Conservation (phyloP, 164 flowering plant genomes). For the Paratinospora sagittata region DNA sequence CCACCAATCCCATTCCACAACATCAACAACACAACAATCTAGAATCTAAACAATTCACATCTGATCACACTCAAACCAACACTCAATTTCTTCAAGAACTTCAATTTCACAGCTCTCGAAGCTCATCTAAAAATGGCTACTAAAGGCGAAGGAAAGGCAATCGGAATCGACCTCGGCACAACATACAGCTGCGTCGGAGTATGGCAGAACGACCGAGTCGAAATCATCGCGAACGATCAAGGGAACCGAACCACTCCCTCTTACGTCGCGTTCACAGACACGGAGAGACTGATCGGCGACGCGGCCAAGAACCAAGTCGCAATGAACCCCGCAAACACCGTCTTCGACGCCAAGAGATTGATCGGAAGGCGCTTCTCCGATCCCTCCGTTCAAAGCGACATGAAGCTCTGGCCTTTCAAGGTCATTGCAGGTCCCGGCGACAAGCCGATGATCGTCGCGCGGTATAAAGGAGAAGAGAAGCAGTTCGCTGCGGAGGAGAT, state of each 20-base stretch:
- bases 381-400: constrained; percentile 24
- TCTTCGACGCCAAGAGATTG: constrained; percentile 28
- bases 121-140: constrained; percentile 12
- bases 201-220: constrained; percentile 30
- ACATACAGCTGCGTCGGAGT: constrained; percentile 35
- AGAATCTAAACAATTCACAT: background rate
- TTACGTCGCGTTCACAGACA: constrained; percentile 36
- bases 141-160: constrained; percentile 21
- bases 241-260: constrained; percentile 37
- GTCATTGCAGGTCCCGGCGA: constrained; percentile 20
- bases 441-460: constrained; percentile 25
- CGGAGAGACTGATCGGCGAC: constrained; percentile 34
- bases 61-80: background rate
- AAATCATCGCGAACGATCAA: constrained; percentile 34
- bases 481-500: constrained; percentile 26
- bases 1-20: background rate
- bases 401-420: constrained; percentile 29
- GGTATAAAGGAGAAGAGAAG: constrained; percentile 24
- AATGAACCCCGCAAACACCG: constrained; percentile 31
- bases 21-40: background rate
- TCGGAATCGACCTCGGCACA: constrained; percentile 32
- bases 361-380: constrained; percentile 25
- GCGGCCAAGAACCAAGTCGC: constrained; percentile 35
- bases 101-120: background rate
- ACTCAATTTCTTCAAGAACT: background rate